Conservation (phyloP, 257 asterid genomes). For the Fraxinus pennsylvanica region DNA sequence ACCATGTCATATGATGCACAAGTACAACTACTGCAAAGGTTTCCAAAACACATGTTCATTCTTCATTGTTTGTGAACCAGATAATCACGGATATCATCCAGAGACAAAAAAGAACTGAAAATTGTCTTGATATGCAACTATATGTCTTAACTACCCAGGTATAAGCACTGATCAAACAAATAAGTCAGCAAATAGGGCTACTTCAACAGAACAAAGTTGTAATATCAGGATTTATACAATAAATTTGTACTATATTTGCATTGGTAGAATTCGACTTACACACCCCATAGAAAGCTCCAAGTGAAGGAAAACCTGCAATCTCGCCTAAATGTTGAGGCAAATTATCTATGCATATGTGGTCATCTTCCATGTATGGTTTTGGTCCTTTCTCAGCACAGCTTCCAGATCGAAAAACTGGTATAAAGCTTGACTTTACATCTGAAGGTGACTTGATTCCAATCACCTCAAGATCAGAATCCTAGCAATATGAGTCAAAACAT, state of each 20-base stretch:
- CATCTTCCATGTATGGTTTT: conserved; percentile 91
- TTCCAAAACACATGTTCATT: background rate
- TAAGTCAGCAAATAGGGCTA: background rate
- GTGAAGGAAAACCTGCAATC: conserved; percentile 52
- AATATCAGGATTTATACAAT: background rate
- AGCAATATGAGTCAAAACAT: conserved; percentile 22
- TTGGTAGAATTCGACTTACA: conserved; percentile 33
- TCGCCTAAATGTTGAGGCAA: conserved; percentile 59
- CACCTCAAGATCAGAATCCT: conserved; percentile 29
- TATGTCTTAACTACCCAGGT: background rate
- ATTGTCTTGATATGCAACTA: background rate
- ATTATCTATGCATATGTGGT: conserved; percentile 79
- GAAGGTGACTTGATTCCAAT: conserved; percentile 46
- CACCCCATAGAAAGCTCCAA: conserved; percentile 96
- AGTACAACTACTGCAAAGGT: background rate
- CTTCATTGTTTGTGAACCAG: background rate
- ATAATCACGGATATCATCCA: background rate
- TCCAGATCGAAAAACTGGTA: conserved; percentile 80
- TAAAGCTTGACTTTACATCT: conserved; percentile 53
- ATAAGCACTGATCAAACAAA: background rate
- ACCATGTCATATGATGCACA: background rate
- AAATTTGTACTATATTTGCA: background rate
- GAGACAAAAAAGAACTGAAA: background rate
- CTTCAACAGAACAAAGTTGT: background rate
- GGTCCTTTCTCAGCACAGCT: conserved; percentile 96